Evolutionary conservation across 495 filamentous ascomycete species (phyloP).

Genomic region (Corynascus novoguineensis): DNA sequence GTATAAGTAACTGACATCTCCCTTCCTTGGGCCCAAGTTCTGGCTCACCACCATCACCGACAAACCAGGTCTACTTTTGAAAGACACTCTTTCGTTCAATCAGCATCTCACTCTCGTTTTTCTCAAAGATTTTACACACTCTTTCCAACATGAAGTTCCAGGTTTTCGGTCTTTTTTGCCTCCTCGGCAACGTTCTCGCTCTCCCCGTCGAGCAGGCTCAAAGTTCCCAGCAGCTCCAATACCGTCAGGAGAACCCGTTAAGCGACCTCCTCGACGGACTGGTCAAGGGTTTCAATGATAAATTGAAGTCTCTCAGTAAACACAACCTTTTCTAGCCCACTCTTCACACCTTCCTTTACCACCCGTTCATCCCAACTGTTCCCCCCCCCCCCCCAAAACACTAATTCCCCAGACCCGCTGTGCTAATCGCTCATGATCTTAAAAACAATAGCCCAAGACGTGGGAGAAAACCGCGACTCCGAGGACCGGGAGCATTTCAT

Average conservation of each 20-base stretch:
- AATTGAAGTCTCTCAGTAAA: not conserved
- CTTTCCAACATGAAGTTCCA: slow-evolving; percentile 21
- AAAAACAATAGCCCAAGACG: too few species aligned
- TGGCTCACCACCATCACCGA: not conserved
- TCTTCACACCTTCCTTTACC: too few species aligned
- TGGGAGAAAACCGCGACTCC: not conserved
- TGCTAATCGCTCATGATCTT: too few species aligned
- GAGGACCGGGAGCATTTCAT: slow-evolving; percentile 10
- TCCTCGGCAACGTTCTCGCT: slow-evolving; percentile 18
- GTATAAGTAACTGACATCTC: slow-evolving; percentile 11
- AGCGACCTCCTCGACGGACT: not conserved
- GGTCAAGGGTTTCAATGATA: not conserved
- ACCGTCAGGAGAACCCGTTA: slow-evolving; percentile 1
- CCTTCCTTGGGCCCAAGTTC: not conserved
- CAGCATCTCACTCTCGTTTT: not conserved
- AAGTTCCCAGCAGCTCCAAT: slow-evolving; percentile 2
- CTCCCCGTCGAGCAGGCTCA: slow-evolving; percentile 12
- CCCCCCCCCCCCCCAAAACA: too few species aligned
- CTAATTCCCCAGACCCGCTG: too few species aligned
- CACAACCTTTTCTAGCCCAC: too few species aligned
- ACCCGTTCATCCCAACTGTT: too few species aligned
- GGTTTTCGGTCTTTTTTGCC: slow-evolving; percentile 12
- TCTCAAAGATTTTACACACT: too few species aligned
- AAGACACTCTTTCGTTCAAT: not conserved
- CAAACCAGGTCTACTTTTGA: not conserved